Base-by-base conservation (phyloP, 345 rosid genomes). In the Camelina sativa region DNA sequence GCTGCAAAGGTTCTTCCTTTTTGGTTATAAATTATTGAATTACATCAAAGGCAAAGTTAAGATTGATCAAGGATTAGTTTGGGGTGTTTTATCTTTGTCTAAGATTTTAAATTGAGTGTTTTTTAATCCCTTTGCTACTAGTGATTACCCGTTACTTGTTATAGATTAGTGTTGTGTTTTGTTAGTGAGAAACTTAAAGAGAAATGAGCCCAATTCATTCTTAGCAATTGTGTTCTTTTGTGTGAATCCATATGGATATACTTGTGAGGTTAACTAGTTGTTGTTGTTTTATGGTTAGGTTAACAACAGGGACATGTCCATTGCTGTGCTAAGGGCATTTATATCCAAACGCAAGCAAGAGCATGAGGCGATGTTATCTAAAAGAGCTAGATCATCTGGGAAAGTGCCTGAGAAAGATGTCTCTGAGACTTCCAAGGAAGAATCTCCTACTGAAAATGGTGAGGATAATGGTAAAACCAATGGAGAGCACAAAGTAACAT, bases 231-330 rank as follows among this genome's bases (percentile, higher is more conserved):
- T 5, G 23, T 58, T 61, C 3, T 37, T 19, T 67, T 16, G 7
- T 60, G n/a, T 41, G 20, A 52, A 54, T 38, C 50, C 30, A n/a
- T 67, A 37, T 53, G 52, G 23, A 15, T 67, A 5, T 38, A 30
- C 0, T 2, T 69, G 52, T 56, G 67, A 47, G 57, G 73, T 77
- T 23, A 65, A 38, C 53, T 22, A 5, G 22, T 51, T 71, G 63
- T 43, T 66, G 4, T 60, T 34, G 54, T 60, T 38, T 44, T 55
- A 41, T 74, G 62, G 67, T 65, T 85, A 96, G 99, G 98, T 96
- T 51, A 88, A 96, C 84, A 96, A 92, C 52, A 87, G 97, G 72
- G 99, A 96, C 78, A 77, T 96, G 64, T 96, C 99, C 3, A 83
- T 96, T 79, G 98, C 99, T 74, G 97, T 96, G 34, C 81, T 92